Percentiles rank a stretch among this genome's conserved stretches.
Evolutionary conservation across 495 filamentous ascomycete species (phyloP).

Genomic region (Apiosordaria backusii): DNA sequence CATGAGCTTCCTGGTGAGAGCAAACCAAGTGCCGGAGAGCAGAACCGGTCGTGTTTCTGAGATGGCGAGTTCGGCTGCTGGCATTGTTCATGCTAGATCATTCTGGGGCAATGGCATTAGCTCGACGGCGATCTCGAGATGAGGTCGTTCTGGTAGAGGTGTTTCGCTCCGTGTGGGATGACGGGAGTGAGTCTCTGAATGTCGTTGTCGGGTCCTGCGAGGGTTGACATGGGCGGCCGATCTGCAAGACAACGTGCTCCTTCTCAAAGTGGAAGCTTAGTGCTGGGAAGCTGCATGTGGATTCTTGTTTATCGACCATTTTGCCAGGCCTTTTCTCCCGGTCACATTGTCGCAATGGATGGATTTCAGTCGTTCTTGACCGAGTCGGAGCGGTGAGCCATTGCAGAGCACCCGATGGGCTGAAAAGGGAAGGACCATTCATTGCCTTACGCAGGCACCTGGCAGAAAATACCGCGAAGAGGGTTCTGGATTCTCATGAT

Average conservation of each 20-base stretch:
- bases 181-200: too few species aligned
- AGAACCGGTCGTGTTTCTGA: not conserved
- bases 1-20: not conserved
- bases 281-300: not conserved
- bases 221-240: not conserved
- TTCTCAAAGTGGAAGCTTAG: not conserved
- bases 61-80: not conserved
- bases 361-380: too few species aligned
- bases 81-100: not conserved
- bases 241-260: not conserved
- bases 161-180: too few species aligned
- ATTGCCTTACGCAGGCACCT: not conserved
- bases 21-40: not conserved
- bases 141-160: too few species aligned
- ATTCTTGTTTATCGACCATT: constrained; percentile 1
- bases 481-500: not conserved
- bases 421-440: constrained; percentile 2
- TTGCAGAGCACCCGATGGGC: not conserved
- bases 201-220: not conserved
- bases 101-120: not conserved
- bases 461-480: not conserved
- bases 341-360: not conserved
- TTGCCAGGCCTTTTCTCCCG: not conserved
- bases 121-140: not conserved
- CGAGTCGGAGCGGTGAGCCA: not conserved